Evolutionary conservation across 2,329 filamentous ascomycete species (phyloP), one percentile per base, ranked within the genome.

Genomic region (Aspergillus eucalypticola): DNA sequence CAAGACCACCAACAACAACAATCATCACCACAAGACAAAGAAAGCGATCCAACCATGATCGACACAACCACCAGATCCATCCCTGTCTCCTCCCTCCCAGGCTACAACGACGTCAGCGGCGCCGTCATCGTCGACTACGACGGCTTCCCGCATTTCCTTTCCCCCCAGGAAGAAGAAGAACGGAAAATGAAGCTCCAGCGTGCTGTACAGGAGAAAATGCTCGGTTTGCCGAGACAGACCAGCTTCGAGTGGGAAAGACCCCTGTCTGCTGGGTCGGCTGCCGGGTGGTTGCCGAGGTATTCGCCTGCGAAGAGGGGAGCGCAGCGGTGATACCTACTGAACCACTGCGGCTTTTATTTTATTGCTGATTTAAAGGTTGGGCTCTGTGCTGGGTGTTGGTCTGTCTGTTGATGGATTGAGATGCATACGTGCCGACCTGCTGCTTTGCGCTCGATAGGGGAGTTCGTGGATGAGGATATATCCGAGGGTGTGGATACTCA

Each of bases 61-160:
- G 41, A 54, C 10, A 39, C 51, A 19, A 53, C 23, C 58, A 44
- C 27, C 41, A 19, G 1, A 10, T 10, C 15, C 6, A 32, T 13
- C n/a, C 39, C 53, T 1, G n/a, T 25, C n/a, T 21, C 59, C 19
- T 38, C 56, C 8, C 58, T 69, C 5, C 69, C 69, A 3, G 53
- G 56, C 8, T 71, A 71, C 48, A 69, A 68, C 63, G 67, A 70
- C 13, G 66, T 71, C 11, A 70, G 66, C 51, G 69, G 66, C 15
- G 61, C 68, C 11, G 67, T 71, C 21, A 48, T 71, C n/a, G 66
- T 71, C 29, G 66, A 66, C 53, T 61, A 60, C 41, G 54, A 70
- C 41, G 69, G 69, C 0, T 41, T 61, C 5, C 68, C 67, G 39
- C 67, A 63, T 21, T 70, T 71, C 25, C 64, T 71, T 3, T 68